Percentiles rank a stretch among this genome's conserved stretches.
Conservation (phyloP, 306 rosid species). For the Inga laurina region DNA sequence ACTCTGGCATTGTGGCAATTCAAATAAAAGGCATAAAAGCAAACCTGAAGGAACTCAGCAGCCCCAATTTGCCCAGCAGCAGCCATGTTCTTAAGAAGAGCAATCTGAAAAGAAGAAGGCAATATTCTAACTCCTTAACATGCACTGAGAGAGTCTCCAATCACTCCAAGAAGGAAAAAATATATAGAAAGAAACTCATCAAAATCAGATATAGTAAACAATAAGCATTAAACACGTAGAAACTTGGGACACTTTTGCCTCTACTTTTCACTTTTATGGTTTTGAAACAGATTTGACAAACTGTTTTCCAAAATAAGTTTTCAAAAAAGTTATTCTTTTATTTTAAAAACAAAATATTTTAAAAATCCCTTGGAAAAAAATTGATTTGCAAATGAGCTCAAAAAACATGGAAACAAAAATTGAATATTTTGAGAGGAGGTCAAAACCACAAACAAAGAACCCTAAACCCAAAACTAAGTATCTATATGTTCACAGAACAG, state of each 20-base stretch:
- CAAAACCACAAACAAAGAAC: background rate
- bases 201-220: background rate
- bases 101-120: background rate
- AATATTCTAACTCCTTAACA: background rate
- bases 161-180: background rate
- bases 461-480: background rate
- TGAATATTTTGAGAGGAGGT: background rate
- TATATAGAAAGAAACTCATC: background rate
- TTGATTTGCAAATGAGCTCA: background rate
- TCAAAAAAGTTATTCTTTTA: background rate
- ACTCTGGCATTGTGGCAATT: background rate
- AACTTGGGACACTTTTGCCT: background rate
- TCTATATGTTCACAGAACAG: background rate
- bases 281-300: background rate
- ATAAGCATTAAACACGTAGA: background rate
- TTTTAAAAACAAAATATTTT: background rate
- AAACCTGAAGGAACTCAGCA: conserved; percentile 53
- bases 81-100: conserved; percentile 33
- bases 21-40: background rate
- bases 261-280: background rate
- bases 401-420: background rate
- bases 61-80: conserved; percentile 46
- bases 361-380: background rate
- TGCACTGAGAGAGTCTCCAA: background rate
- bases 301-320: background rate